Percentiles rank a stretch among this genome's conserved stretches.
phyloP scores from a whole-genome alignment of 805 yeast species.

The Candida awuae region DNA sequence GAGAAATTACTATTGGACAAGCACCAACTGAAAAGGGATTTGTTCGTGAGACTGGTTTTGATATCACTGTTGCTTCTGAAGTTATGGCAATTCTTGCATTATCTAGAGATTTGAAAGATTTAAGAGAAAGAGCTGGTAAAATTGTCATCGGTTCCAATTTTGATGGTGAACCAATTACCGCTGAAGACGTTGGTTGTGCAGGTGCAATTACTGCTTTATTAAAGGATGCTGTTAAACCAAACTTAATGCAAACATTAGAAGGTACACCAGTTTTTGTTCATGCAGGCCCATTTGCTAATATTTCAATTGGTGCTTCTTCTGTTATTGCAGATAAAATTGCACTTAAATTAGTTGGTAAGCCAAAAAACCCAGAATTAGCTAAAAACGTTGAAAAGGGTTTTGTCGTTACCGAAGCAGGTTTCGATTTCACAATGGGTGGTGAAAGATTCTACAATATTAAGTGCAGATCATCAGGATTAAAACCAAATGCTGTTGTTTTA shows the following conservation, averaged over 20 bases:
- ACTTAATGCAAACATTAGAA: slow-evolving; percentile 80
- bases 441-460: slow-evolving; percentile 79
- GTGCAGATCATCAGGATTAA: slow-evolving; percentile 72
- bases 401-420: slow-evolving; percentile 83
- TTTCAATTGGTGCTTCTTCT: slow-evolving; percentile 80
- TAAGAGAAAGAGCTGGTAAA: slow-evolving; percentile 66
- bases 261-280: slow-evolving; percentile 84
- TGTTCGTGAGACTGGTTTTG: slow-evolving; percentile 69
- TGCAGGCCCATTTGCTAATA: slow-evolving; percentile 86
- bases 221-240: slow-evolving; percentile 79
- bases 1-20: slow-evolving; percentile 73
- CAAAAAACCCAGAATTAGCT: slow-evolving; percentile 26
- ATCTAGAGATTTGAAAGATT: slow-evolving; percentile 58
- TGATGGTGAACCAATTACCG: slow-evolving; percentile 66
- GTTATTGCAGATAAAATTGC: slow-evolving; percentile 77
- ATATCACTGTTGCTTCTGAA: slow-evolving; percentile 79
- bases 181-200: slow-evolving; percentile 79
- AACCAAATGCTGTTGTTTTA: slow-evolving; percentile 69
- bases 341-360: slow-evolving; percentile 63
- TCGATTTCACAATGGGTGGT: slow-evolving; percentile 90
- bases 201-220: slow-evolving; percentile 79
- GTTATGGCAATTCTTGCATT: slow-evolving; percentile 80
- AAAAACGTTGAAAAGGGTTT: slow-evolving; percentile 45
- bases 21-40: slow-evolving; percentile 76
- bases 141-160: slow-evolving; percentile 67